Evolutionary conservation across 768 basidiomycete species (phyloP), one percentile per base, ranked within the genome.

Genomic region (Flagelloscypha sp.): DNA sequence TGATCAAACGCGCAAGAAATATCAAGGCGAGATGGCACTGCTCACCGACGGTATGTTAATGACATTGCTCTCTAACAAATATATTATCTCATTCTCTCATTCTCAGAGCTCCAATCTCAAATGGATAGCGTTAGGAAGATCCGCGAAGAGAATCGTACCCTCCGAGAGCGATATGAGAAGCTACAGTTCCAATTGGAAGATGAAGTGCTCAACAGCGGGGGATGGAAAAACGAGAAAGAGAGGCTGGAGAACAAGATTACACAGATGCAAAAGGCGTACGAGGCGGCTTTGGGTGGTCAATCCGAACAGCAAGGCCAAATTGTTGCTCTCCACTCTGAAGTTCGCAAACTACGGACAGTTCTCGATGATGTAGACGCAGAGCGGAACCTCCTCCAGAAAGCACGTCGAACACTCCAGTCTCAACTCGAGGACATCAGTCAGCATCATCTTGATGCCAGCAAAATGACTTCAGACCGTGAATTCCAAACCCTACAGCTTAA

Each of bases 221-320:
- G 80, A 4, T 89, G 86, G 88, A 82, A 81, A 62, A 83, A 84
- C 50, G 87, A 92, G 61, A 86, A 79, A 55, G 86, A 89, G 40
- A 79, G 84, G 8, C 63, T 89, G 60, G 85, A 90, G 42, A 81
- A 74, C 35, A 88, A 85, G 69, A 85, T 90, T 35, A 54, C 53
- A 4, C 83, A 89, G 53, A 50, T 87, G 39, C 78, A 72, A 16
- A 78, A 76, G 37, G 85, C 81, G 1, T 87, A 79, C 51, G 84
- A 87, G 45, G 65, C 78, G 1, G 79, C 84, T 2, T 72, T 68
- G 1, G 70, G 69, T 25, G 79, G 74, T 1, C 85, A 87, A 47
- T 62, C 76, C 0, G 87, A 89, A 46, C 88, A 89, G 46, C 86
- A 88, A 50, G 64, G 79, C 0, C 88, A 88, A 43, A 88, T 90